Conservation (phyloP, 2,329 filamentous ascomycete species). For the Tolypocladium capitatum region DNA sequence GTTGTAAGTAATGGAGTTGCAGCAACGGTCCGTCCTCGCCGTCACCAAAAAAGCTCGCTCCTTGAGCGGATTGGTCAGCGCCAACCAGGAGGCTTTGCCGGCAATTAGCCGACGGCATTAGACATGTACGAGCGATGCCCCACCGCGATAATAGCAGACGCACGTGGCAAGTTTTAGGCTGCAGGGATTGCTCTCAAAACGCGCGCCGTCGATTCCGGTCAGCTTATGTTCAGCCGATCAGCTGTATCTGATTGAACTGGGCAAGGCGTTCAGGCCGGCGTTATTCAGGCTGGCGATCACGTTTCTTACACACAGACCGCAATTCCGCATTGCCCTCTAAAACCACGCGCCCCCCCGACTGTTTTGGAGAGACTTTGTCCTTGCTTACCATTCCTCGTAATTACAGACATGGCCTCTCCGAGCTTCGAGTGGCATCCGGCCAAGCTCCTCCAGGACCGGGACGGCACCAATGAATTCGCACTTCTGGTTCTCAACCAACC, state of each 20-base stretch:
- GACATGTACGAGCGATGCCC: too few relatives aligned
- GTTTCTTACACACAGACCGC: background rate
- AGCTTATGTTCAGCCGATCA: background rate
- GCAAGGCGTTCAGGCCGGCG: background rate
- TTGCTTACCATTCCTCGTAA: background rate
- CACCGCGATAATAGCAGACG: too few relatives aligned
- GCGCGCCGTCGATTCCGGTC: too few relatives aligned
- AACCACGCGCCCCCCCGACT: background rate
- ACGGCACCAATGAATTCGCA: slow-evolving; percentile 23
- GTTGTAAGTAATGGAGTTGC: background rate
- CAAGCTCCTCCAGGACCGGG: slow-evolving; percentile 20
- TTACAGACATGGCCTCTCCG: slow-evolving; percentile 10
- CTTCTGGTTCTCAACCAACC: slow-evolving; percentile 41
- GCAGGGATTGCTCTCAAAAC: background rate
- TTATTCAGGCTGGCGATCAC: background rate
- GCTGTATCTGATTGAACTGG: background rate
- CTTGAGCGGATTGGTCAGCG: slow-evolving; percentile 1
- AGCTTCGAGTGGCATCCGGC: slow-evolving; percentile 26
- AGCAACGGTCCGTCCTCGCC: background rate
- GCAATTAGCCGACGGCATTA: background rate
- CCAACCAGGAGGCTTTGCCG: background rate
- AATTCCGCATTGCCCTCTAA: background rate
- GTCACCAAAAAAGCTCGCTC: slow-evolving; percentile 1
- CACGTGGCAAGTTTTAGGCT: background rate
- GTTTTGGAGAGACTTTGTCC: background rate